Base-by-base conservation (phyloP, 257 asterid genomes). In the Prunella vulgaris region DNA sequence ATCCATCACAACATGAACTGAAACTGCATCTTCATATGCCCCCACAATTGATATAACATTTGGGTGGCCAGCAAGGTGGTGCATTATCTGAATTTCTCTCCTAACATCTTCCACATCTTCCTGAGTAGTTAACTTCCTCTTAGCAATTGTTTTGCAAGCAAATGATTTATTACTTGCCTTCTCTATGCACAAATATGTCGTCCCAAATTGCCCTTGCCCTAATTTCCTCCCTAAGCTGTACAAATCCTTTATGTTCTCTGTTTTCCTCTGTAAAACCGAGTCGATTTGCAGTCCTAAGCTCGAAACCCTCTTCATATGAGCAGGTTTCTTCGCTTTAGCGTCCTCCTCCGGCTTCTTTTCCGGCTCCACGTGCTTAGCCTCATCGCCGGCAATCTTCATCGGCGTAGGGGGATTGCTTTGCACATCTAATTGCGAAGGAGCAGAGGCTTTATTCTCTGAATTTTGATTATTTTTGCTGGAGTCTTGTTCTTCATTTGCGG, bases 1-100 rank as follows among this genome's bases (percentile, higher is more conserved):
- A 67, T 82, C 86, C 86, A 82, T 82, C 61, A 76, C 78, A 49
- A 82, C 82, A 40, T 82, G 84, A 70, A 82, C 84, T 3, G 84
- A 80, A 35, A 77, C 79, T 7, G 75, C 79, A 77, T 79, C 87
- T 75, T 82, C 87, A 10, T 79, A 82, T 10, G 87, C 84, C 21
- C 77, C 84, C 44, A 79, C 78, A 35, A 82, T 82, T 6, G 84
- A 77, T 61, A 82, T 80, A 38, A 82, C 77, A 62, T 82, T 82
- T 7, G 81, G 84, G 53, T 82, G 84, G 13, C 84, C 87, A 18
- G 84, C 78, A 51, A 82, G 21, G 70, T 82, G 87, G 72, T 82
- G 87, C 87, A 82, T 71, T 74, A 82, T 82, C 84, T 82, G 84
- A 15, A 82, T 82, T 22, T 82, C 87, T 77, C 84, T 82, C 77